Evolutionary conservation across 371 early-diverging fungal species (phyloP), one percentile per base, ranked within the genome.

Genomic region (Apophysomyces elegans): DNA sequence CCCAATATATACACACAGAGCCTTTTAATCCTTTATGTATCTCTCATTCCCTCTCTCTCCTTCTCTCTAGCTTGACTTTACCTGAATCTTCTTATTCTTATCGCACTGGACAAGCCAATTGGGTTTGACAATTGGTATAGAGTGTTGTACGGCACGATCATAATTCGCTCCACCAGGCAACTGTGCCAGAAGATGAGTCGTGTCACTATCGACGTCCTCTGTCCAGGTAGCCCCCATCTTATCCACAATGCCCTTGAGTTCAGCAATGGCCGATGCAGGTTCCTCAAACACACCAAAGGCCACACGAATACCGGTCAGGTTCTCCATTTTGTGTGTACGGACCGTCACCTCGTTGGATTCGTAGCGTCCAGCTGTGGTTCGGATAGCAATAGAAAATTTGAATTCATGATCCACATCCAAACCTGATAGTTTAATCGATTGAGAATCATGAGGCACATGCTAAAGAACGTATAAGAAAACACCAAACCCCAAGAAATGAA

Each of bases 81-180:
- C 95, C 84, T 96, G 96, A 13, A 97, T 87, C 75, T 94, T 94
- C 63, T 90, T 90, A 64, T 93, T 89, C 66, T 88, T 85, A 69
- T 95, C 94, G 73, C 96, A 96, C 16, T 93, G 94, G 54, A 91
- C 86, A 59, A 98, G 76, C 93, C 96, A 98, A 73, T 95, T 95
- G 12, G 96, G 95, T 60, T 89, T 93, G 35, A 96, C 97, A 64
- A 95, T 85, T 11, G 98, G 96, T 75, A 96, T 94, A 71, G 93
- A 95, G 76, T 86, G 86, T 62, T 89, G 90, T 65, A 91, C 69
- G 0, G 98, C 97, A n/a, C 84, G 82, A 58, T 95, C 95, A 74
- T 93, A 96, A 60, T 92, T 93, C 35, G 89, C 73, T 21, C 96
- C 96, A 16, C 90, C 87, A 37, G 93, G 91, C 61, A 88, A 76